Evolutionary conservation across 2,329 filamentous ascomycete species (phyloP), one percentile per base, ranked within the genome.

Genomic region (Colletotrichum scovillei): DNA sequence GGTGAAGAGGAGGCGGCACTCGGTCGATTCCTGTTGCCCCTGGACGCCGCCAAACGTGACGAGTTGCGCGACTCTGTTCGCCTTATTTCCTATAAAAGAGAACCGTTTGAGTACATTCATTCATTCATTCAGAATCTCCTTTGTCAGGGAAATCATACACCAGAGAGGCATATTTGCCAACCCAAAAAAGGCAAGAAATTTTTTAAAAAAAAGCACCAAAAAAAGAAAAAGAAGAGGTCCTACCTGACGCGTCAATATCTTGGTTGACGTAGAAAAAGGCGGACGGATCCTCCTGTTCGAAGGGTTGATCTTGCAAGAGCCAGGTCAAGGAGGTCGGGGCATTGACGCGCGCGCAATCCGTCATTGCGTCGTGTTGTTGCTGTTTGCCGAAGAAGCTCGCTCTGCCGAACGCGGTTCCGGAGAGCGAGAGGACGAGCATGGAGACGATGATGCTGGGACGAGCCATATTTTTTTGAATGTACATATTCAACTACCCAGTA

Each of bases 211-310:
- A 38, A 38, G 35, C 35, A 19, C 14, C 16, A 6, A 24, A 22
- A 22, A 42, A 7, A 12, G 11, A 16, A 38, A 2, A 6, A 30
- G 4, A 63, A 9, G 14, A 2, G 30, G 24, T 32, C 58, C 24
- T 63, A 74, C 72, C 72, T 46, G 72, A 53, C 52, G 72, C 72
- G 58, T 72, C 72, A 32, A 72, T 72, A 28, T 74, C 72, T 30
- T 74, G 72, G 42, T 74, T 74, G 57, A 74, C 72, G 68, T 74
- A 74, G 57, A 74, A 74, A n/a, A 74, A 74, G n/a, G 68, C 58
- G 19, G 68, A 72, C 52, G 72, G 72, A 26, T 74, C 72, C 30
- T 71, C 72, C 49, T 67, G 72, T 52, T 72, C 72, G 55, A 74
- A 74, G 57, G 72, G 68, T 64, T 74, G 72, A 49, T 74, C 72